These are phyloP conservation scores for Stephanocyclus meneghinianus DNA, from an alignment of 352 stramenopile species.

Conservation along the genomic window DNA sequence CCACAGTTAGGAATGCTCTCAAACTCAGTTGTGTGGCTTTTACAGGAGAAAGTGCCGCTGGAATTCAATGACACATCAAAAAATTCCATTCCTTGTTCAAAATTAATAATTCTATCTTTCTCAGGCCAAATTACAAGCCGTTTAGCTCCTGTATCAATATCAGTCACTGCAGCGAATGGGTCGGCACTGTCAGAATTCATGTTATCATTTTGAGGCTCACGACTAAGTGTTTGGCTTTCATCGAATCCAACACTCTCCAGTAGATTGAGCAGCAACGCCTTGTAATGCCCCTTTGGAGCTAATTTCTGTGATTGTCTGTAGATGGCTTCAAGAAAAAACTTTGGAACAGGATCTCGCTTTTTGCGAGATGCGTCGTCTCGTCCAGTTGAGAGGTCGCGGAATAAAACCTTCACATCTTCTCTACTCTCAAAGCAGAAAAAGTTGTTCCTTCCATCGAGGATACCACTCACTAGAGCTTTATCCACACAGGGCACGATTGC, in stretches of 20 bases:
- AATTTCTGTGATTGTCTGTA: slow-evolving; percentile 8
- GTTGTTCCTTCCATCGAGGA: slow-evolving; percentile 9
- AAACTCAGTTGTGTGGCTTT: not conserved
- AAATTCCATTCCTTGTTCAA: slow-evolving; percentile 8
- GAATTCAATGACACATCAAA: slow-evolving; percentile 10
- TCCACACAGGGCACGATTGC: slow-evolving; percentile 14
- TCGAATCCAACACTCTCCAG: slow-evolving; percentile 1
- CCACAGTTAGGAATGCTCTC: slow-evolving; percentile 15
- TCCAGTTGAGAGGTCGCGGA: slow-evolving; percentile 16
- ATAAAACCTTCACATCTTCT: slow-evolving; percentile 10
- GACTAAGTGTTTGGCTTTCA: not conserved
- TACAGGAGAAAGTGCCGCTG: not conserved
- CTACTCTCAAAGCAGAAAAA: slow-evolving; percentile 22
- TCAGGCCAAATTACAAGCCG: slow-evolving; percentile 22
- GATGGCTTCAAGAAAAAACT: slow-evolving; percentile 10
- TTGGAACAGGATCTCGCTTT: slow-evolving; percentile 11
- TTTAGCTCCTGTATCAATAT: slow-evolving; percentile 8
- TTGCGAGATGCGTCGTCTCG: not conserved
- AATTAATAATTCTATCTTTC: slow-evolving; percentile 23
- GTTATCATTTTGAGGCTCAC: not conserved
- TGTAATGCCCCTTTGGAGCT: slow-evolving; percentile 15
- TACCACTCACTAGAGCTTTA: slow-evolving; percentile 3
- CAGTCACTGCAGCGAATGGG: not conserved
- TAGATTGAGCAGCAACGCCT: slow-evolving; percentile 12
- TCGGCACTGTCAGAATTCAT: not conserved